Evolutionary conservation across 2,329 filamentous ascomycete genomes (phyloP), one percentile per base, ranked within the genome.

Genomic region (Macroventuria anomochaeta): DNA sequence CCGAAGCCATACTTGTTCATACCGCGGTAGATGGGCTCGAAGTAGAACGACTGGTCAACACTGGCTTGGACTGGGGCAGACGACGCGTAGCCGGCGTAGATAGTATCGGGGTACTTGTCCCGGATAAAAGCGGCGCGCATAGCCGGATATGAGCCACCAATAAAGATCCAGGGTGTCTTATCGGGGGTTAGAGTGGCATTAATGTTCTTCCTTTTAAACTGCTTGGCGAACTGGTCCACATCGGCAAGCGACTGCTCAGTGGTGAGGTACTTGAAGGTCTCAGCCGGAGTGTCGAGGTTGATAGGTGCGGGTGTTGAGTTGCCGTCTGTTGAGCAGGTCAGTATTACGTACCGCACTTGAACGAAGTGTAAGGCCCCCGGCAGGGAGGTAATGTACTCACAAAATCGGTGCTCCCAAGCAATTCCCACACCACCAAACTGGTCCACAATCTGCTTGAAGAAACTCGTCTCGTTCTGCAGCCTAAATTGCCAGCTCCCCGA

Each of bases 41-140:
- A 83, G 61, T 82, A 83, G 18, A 75, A 67, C n/a, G 75, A 76
- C 76, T 82, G 80, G 52, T 83, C 75, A n/a, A 79, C 61, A 5
- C 67, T 70, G 2, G 80, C 80, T 59, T 84, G 69, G 0, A 81
- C 76, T 0, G 73, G 73, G 0, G 74, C 73, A 3, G 73, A 75
- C 3, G 73, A 72, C 10, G 73, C 72, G 37, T 63, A 76, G 1
- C 63, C 55, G 2, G 73, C 74, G 51, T 65, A 71, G 18, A 76
- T 75, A 7, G 72, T 75, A 4, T 74, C 64, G 0, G 74, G 74
- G 46, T 76, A 76, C 53, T 65, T 64, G 31, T 74, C 61, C 4
- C 74, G 71, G 64, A 76, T 67, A 56, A 74, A 75, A 2, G 73
- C 74, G 3, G 73, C 73, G 13, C 74, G 70, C 67, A 73, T 74